These are phyloP conservation scores for Chaetomium tenue DNA, from an alignment of 495 filamentous ascomycete species.

Conservation along the genomic window DNA sequence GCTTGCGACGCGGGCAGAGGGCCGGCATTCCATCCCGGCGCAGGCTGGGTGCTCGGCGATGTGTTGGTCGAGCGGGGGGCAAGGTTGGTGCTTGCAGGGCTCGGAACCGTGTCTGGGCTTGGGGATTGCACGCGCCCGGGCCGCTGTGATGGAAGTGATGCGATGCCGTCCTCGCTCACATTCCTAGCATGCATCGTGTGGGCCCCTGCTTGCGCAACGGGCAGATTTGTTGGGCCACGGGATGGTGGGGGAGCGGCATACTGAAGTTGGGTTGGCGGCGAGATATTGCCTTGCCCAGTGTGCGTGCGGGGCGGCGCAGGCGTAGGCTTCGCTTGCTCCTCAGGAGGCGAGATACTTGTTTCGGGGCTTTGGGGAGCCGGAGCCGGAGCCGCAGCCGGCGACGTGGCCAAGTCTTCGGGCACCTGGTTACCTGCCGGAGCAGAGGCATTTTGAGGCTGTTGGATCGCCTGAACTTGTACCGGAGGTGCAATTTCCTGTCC, in stretches of 20 bases:
- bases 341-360: slow-evolving; percentile 18
- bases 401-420: slow-evolving; percentile 4
- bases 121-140: slow-evolving; percentile 2
- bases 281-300: slow-evolving; percentile 12
- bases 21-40: slow-evolving; percentile 38
- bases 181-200: slow-evolving; percentile 1
- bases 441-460: not conserved
- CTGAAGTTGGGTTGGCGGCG: slow-evolving; percentile 11
- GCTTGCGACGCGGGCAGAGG: slow-evolving; percentile 31
- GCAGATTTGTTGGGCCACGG: not conserved
- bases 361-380: slow-evolving; percentile 5
- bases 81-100: slow-evolving; percentile 16
- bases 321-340: slow-evolving; percentile 20
- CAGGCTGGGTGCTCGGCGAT: slow-evolving; percentile 33
- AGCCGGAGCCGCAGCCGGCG: slow-evolving; percentile 6
- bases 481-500: not conserved
- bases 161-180: slow-evolving; percentile 18
- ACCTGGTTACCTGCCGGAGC: not conserved
- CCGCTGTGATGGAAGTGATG: slow-evolving; percentile 29
- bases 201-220: not conserved
- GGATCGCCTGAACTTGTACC: not conserved
- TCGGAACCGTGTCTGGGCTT: slow-evolving; percentile 9
- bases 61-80: slow-evolving; percentile 20
- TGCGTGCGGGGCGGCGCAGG: slow-evolving; percentile 13
- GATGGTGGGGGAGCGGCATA: slow-evolving; percentile 1